Percentiles rank a stretch among this genome's conserved stretches.
Evolutionary conservation across 2,329 filamentous ascomycete genomes (phyloP).

Genomic region (Aspergillus quadrilineatus): DNA sequence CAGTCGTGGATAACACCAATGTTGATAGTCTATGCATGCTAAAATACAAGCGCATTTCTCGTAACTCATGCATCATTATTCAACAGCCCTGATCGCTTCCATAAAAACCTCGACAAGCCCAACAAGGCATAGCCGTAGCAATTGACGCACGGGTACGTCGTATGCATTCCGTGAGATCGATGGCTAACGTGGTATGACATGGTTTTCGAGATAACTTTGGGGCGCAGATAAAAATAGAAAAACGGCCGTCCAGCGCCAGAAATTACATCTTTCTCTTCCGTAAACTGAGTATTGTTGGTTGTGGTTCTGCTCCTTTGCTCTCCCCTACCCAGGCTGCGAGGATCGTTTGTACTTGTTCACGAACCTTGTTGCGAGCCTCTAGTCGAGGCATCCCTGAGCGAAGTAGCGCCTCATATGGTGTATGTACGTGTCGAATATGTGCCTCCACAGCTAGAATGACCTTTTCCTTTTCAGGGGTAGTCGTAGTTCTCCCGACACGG

Average conservation of each 20-base stretch:
- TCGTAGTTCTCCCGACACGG: constrained; percentile 40
- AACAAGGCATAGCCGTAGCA: neutral
- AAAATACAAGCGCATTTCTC: neutral
- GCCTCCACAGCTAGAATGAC: constrained; percentile 43
- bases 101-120: neutral
- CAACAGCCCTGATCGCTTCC: neutral
- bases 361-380: constrained; percentile 34
- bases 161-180: neutral
- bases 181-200: too few species aligned
- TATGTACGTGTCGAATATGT: constrained; percentile 45
- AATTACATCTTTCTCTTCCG: constrained; percentile 7
- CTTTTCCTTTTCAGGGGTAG: constrained; percentile 34
- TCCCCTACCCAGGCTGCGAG: constrained; percentile 34
- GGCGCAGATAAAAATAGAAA: too few species aligned
- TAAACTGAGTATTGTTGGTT: constrained; percentile 13
- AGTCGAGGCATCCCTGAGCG: constrained; percentile 24
- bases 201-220: too few species aligned
- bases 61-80: neutral
- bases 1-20: neutral
- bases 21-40: neutral
- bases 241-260: neutral
- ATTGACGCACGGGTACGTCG: neutral
- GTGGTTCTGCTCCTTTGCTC: neutral
- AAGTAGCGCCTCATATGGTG: constrained; percentile 40
- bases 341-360: constrained; percentile 29